Evolutionary conservation across 1,284 basidiomycete genomes (phyloP), one percentile per base, ranked within the genome.

Genomic region (Leucoagaricus sp.): DNA sequence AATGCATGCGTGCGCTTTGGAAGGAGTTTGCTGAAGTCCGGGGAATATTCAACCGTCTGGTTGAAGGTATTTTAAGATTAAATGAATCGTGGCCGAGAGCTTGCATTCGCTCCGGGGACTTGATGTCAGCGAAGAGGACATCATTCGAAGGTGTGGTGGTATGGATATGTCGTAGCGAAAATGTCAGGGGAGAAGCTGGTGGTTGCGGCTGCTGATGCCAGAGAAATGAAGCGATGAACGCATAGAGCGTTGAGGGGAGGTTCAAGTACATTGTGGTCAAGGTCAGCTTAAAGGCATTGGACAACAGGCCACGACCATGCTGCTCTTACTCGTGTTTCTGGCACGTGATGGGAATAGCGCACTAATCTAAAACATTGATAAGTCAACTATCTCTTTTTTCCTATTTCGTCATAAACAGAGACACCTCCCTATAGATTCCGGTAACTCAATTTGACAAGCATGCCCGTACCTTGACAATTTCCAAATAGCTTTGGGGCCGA

Each of bases 161-260:
- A 62, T 89, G 86, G 40, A 81, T 71, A 65, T 89, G 87, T 33
- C 87, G 81, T 23, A 89, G 76, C 48, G 80, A 78, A 66, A 89
- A 87, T n/a, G 70, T 75, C 9, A 85, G 67, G 23, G 70, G 68
- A n/a, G n/a, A n/a, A n/a, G n/a, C n/a, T n/a, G 13, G 34, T 47
- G 17, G 13, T 28, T 15, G 25, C 4, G 9, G 23, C 21, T 5
- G 17, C 28, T 23, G 40, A 45, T 49, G 17, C 54, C 58, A 57
- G 25, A 57, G 41, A 29, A 49, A 60, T 21, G 55, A 54, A 7
- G 47, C 21, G 21, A 60, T 17, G n/a, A 60, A 33, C 3, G 55
- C 25, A 26, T 60, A 56, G 38, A 60, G 55, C 21, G 58, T 49
- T 19, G 52, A 45, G 21, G 58, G 41, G 21, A 57, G 41, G 29